phyloP scores from a whole-genome alignment of 768 basidiomycete genomes.

The Lepiota brunneoincarnata region DNA sequence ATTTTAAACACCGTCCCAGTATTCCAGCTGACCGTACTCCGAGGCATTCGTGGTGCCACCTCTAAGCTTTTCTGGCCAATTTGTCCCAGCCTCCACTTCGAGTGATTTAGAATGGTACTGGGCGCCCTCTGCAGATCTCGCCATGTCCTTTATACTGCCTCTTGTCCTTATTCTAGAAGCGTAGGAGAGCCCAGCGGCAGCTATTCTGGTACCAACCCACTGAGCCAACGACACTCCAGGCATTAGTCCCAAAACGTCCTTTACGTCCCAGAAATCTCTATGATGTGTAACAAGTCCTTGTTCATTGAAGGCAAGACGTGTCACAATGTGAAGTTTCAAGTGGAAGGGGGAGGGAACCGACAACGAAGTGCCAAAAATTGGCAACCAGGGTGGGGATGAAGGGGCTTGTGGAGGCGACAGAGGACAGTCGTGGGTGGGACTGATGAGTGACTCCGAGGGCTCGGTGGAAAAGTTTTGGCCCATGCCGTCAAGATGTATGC shows the following conservation, averaged over 20 bases:
- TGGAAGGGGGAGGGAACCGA: slow-evolving; percentile 70
- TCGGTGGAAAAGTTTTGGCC: slow-evolving; percentile 18
- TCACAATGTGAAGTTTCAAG: slow-evolving; percentile 67
- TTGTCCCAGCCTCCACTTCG: neutral
- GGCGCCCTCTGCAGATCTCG: slow-evolving; percentile 10
- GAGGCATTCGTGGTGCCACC: neutral
- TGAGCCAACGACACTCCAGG: slow-evolving; percentile 67
- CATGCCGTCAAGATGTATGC: slow-evolving; percentile 51
- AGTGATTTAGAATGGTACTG: neutral
- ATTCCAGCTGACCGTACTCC: neutral
- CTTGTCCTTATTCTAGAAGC: slow-evolving; percentile 31
- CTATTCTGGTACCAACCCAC: slow-evolving; percentile 65
- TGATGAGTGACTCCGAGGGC: slow-evolving; percentile 38
- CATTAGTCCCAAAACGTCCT: slow-evolving; percentile 70
- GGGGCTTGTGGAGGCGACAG: slow-evolving; percentile 25
- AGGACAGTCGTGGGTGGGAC: slow-evolving; percentile 24
- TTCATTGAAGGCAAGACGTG: slow-evolving; percentile 77
- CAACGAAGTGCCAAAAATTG: slow-evolving; percentile 56
- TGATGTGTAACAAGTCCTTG: slow-evolving; percentile 79
- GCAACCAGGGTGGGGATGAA: slow-evolving; percentile 43
- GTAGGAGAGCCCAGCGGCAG: slow-evolving; percentile 55
- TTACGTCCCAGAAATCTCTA: slow-evolving; percentile 78
- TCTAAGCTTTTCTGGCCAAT: neutral
- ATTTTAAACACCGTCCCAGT: neutral
- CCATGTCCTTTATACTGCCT: neutral